Evolutionary conservation across 177 flowering plant genomes (phyloP), one percentile per base, ranked within the genome.

Genomic region (Vitis hybrid): DNA sequence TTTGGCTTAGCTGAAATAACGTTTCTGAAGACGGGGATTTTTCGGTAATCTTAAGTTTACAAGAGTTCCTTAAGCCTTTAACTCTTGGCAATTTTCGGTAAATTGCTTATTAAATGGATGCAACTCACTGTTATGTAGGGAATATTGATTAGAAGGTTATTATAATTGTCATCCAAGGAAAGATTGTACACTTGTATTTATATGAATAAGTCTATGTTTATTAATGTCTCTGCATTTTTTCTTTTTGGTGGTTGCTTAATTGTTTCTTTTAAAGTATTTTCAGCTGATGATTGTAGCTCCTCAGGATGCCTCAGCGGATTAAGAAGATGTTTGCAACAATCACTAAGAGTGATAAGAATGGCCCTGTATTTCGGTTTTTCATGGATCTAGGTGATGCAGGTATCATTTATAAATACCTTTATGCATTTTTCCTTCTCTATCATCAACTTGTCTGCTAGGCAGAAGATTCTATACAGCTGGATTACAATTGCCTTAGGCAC

Each of bases 371-470:
- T 73, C 96, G 96, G 8, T 95, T 95, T 74, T 95, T 95, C 79
- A 84, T 93, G 89, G 99, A 95, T 81, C 75, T 91, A 67, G 92
- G 98, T 11, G 99, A 95, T 80, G 98, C 99, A 78, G 99, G 99
- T 95, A 74, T 46, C 62, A 46, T 59, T 48, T 60, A 10, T 1
- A n/a, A 40, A 40, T 40, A 40, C 46, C 46, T 40, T 40, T 1
- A 40, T 40, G 46, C 46, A 40, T 40, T 7, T 40, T 40, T 7
- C 46, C 46, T 27, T 14, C 35, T 69, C 50, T 50, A 14, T 50
- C 16, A 24, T 21, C 14, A 24, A 11, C 24, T 11, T 59, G 27
- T 12, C 18, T 21, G 5, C 30, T 12, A 6, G 30, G 11, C 40
- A 11, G 6, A 24, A 13, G 12, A 16, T 57, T 59, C 4, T 59